Evolutionary conservation across 1,139 yeast species (phyloP).

Genomic region (Protomyces gravidus): DNA sequence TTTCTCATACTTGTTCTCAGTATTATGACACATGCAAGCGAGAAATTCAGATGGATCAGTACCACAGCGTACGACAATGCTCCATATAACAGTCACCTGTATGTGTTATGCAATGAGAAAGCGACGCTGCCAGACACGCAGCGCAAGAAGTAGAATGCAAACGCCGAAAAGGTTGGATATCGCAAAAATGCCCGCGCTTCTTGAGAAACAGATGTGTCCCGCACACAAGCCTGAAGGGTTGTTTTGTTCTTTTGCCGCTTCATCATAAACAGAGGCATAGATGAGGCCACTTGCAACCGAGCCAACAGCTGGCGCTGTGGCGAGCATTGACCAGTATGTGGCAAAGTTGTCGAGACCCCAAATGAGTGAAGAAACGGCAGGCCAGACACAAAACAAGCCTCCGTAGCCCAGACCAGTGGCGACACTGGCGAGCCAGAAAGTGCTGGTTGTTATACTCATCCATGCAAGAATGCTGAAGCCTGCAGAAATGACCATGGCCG

Average conservation of each 20-base stretch:
- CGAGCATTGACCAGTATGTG: constrained; percentile 86
- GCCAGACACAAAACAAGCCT: constrained; percentile 75
- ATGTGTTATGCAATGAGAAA: constrained; percentile 1
- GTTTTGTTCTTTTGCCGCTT: constrained; percentile 3
- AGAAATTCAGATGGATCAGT: too few species aligned
- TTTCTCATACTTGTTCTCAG: too few species aligned
- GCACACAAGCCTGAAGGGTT: constrained; percentile 1
- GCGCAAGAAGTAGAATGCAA: constrained; percentile 9
- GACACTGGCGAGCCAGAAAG: constrained; percentile 47
- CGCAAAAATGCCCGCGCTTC: constrained; percentile 12
- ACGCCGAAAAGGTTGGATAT: constrained; percentile 13
- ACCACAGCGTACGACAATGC: too few species aligned
- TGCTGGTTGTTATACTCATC: constrained; percentile 29
- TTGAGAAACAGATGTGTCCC: constrained; percentile 8
- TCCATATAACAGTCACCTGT: too few species aligned
- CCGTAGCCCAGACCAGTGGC: constrained; percentile 75
- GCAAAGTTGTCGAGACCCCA: constrained; percentile 94
- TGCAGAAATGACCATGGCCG: constrained; percentile 43
- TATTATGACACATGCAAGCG: too few species aligned
- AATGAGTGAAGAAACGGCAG: constrained; percentile 70
- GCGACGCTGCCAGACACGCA: constrained; percentile 21
- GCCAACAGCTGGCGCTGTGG: constrained; percentile 89
- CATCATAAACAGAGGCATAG: constrained; percentile 66
- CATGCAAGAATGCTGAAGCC: constrained; percentile 45
- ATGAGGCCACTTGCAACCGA: constrained; percentile 64